Conservation (phyloP, 2,329 filamentous ascomycete species). For the Paracoccidioides brasiliensis region DNA sequence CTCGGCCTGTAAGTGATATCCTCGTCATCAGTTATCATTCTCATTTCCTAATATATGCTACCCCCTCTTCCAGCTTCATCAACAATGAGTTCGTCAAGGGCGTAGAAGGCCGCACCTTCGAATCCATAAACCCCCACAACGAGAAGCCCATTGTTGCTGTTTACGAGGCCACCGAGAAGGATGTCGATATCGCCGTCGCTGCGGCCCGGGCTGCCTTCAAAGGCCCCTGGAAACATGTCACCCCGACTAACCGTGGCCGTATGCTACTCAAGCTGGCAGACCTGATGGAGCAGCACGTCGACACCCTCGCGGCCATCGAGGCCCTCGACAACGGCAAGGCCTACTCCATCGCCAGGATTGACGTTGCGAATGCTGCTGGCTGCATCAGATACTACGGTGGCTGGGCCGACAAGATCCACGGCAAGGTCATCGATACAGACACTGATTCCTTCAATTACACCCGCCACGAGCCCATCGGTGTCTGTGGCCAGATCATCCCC, state of each 20-base stretch:
- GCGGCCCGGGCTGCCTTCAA: conserved; percentile 81
- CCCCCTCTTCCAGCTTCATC: conserved; percentile 31
- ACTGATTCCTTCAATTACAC: conserved; percentile 78
- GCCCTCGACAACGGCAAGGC: conserved; percentile 49
- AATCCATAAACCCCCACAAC: conserved; percentile 77
- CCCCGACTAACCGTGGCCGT: conserved; percentile 57
- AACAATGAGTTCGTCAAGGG: conserved; percentile 82
- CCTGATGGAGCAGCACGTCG: conserved; percentile 62
- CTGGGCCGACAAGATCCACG: conserved; percentile 90
- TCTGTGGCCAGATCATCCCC: conserved; percentile 80
- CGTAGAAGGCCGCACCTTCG: conserved; percentile 78
- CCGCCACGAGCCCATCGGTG: conserved; percentile 62
- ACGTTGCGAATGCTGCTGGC: conserved; percentile 55
- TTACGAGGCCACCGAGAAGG: conserved; percentile 72
- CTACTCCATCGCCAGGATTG: conserved; percentile 44
- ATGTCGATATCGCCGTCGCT: conserved; percentile 60
- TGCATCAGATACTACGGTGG: conserved; percentile 79
- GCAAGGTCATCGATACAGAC: conserved; percentile 71
- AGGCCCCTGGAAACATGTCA: conserved; percentile 52
- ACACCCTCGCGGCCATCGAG: conserved; percentile 69
- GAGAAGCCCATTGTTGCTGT: conserved; percentile 78
- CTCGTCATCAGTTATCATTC: background rate
- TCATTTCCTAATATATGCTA: background rate
- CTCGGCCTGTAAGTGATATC: conserved; percentile 23
- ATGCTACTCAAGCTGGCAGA: conserved; percentile 66